Evolutionary conservation across 345 rosid genomes (phyloP).

Genomic region (Kandelia obovata): DNA sequence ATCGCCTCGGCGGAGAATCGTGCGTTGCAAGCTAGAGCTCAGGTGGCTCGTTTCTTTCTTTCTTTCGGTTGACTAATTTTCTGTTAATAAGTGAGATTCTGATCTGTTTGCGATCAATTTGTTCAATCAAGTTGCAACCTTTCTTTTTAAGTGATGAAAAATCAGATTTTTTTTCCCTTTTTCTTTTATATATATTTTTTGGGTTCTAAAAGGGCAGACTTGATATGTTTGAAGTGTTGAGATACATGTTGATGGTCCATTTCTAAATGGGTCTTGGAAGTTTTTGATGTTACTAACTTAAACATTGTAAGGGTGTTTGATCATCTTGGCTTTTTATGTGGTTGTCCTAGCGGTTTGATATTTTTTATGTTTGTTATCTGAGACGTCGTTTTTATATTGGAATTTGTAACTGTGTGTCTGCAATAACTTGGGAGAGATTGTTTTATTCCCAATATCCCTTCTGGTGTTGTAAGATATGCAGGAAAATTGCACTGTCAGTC

Average conservation of each 20-base stretch:
- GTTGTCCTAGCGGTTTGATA: too few species aligned
- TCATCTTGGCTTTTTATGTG: too few species aligned
- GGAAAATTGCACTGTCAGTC: neutral
- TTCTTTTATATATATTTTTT: too few species aligned
- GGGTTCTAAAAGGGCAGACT: too few species aligned
- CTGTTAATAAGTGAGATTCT: neutral
- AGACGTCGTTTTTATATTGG: too few species aligned
- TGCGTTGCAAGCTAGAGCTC: slow-evolving; percentile 52
- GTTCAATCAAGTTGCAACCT: too few species aligned
- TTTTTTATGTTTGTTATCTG: too few species aligned
- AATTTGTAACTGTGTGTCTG: too few species aligned
- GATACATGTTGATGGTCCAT: neutral
- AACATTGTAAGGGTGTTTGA: neutral
- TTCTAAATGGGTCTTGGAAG: neutral
- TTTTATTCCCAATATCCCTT: neutral
- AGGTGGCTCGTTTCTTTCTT: slow-evolving; percentile 25
- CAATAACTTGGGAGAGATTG: too few species aligned
- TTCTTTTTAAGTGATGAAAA: too few species aligned
- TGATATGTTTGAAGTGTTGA: neutral
- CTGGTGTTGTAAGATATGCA: neutral
- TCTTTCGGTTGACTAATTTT: neutral
- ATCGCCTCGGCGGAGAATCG: slow-evolving; percentile 74
- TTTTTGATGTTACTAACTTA: neutral
- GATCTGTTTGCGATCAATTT: too few species aligned
- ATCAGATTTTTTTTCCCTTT: too few species aligned